Evolutionary conservation across 78 protist genomes (phyloP), one percentile per base, ranked within the genome.

Genomic region (Dictyostelium capitatum): DNA sequence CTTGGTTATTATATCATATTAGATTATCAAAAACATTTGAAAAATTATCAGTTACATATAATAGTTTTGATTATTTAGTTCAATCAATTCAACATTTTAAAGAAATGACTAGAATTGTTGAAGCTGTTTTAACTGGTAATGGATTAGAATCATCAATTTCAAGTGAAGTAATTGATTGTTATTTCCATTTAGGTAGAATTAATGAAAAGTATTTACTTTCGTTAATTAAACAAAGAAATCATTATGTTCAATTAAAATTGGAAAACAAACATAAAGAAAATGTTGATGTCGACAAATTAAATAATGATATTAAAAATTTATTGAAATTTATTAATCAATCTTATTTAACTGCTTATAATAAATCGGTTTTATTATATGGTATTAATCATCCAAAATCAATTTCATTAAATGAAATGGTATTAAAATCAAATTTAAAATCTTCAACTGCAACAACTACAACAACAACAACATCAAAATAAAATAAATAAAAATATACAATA

Each of bases 121-220:
- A 87, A 80, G 11, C 37, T 3, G 20, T 87, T 28, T 14, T 87
- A 3, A 37, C 28, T 0, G 47, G 10, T 47, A 37, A 37, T 37
- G 43, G 6, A 1, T 3, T 1, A 3, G 43, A 37, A 37, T 37
- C 43, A 37, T 62, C 81, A 32, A 12, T 43, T 3, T 41, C 65
- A 5, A 56, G 93, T 50, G 93, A 87, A 70, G 7, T 48, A 14
- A 54, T 87, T 0, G 93, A 87, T 8, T 77, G 85, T 51, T 87
- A 77, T 72, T 67, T 50, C 37, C 41, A 46, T 17, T 56, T 87
- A 17, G 93, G 62, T 25, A 48, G 80, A 20, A 46, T 85, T 32
- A 73, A 59, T 25, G 92, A 85, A 41, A 72, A 85, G 41, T 57
- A 20, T 85, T 53, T 48, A 19, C 32, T 64, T 54, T 74, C 62